These are phyloP conservation scores for Neurospora hispaniola DNA, from an alignment of 495 filamentous ascomycete genomes.

Conservation along the genomic window DNA sequence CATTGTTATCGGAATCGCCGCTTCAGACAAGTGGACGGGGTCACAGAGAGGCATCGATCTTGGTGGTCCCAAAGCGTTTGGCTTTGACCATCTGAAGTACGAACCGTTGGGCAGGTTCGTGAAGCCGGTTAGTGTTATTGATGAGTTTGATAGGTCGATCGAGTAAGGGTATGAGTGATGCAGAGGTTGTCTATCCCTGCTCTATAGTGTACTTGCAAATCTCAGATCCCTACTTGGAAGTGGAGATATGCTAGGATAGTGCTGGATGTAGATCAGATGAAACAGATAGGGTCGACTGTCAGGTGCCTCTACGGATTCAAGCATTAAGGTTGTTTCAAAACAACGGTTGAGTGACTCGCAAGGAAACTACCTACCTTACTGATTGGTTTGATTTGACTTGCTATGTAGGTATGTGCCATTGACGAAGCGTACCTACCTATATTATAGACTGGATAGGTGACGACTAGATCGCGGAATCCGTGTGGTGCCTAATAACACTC, in stretches of 20 bases:
- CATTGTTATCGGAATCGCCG: conserved; percentile 44
- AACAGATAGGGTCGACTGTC: background rate
- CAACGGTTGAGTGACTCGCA: background rate
- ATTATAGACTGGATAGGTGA: background rate
- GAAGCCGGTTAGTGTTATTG: conserved; percentile 42
- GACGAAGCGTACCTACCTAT: background rate
- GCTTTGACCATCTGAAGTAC: conserved; percentile 39
- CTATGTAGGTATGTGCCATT: background rate
- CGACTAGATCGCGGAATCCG: background rate
- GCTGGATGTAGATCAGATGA: background rate
- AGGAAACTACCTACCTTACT: background rate
- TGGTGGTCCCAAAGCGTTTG: conserved; percentile 43
- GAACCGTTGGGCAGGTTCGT: conserved; percentile 37
- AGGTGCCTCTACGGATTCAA: background rate
- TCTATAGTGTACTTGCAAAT: background rate
- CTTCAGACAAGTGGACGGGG: conserved; percentile 45
- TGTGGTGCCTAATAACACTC: background rate
- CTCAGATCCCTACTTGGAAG: background rate
- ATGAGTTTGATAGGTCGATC: conserved; percentile 29
- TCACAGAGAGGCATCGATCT: conserved; percentile 39
- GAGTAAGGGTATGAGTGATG: background rate
- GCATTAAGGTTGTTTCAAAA: background rate
- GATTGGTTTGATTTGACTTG: background rate
- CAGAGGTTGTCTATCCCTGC: background rate
- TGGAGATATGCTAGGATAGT: background rate